phyloP scores from a whole-genome alignment of 371 early-diverging fungal species.

The Ecytonucleospora hepatopenaei region DNA sequence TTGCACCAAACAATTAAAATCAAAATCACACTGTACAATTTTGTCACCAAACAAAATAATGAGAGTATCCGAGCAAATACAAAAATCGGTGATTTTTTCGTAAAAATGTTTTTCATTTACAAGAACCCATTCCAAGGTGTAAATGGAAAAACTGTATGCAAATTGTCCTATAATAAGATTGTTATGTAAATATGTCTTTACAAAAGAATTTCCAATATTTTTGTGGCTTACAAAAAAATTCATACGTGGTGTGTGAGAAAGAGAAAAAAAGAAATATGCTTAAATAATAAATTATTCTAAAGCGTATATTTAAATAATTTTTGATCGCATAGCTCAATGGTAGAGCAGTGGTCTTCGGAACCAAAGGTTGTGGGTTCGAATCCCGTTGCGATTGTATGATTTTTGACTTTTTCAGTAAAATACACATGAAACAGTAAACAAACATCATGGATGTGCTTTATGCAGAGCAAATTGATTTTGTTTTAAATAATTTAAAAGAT shows the following conservation, averaged over 20 bases:
- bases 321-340: constrained; percentile 10
- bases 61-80: neutral
- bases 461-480: constrained; percentile 10
- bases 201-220: neutral
- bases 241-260: neutral
- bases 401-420: neutral
- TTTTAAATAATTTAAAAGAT: constrained; percentile 40
- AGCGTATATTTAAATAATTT: neutral
- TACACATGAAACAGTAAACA: neutral
- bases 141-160: neutral
- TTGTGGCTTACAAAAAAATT: neutral
- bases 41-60: neutral
- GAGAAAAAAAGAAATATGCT: neutral
- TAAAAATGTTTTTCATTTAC: neutral
- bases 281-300: neutral
- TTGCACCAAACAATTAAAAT: neutral
- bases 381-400: constrained; percentile 1
- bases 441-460: constrained; percentile 13
- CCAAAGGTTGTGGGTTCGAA: constrained; percentile 2
- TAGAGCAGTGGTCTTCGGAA: neutral
- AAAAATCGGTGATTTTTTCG: neutral
- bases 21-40: neutral
- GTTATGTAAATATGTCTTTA: neutral
- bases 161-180: neutral
- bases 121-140: neutral